phyloP scores from a whole-genome alignment of 495 filamentous ascomycete genomes.

The Penicillium waksmanii region DNA sequence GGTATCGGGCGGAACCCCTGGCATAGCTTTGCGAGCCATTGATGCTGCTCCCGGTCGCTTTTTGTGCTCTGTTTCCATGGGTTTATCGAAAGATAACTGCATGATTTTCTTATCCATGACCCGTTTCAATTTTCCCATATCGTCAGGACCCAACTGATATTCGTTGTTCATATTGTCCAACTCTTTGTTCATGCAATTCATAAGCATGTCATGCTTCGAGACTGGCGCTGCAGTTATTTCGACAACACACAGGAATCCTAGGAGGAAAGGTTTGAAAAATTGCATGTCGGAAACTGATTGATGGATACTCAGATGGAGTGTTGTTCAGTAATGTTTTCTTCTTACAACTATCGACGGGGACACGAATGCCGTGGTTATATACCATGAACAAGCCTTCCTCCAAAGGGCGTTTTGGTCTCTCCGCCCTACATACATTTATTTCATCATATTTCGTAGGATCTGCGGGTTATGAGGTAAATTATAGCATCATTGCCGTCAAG shows the following conservation, averaged over 20 bases:
- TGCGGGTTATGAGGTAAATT: neutral
- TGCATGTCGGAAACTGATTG: neutral
- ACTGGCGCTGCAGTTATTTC: neutral
- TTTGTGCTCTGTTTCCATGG: neutral
- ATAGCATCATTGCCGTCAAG: neutral
- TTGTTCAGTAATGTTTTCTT: neutral
- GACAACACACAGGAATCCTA: neutral
- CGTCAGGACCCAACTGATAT: neutral
- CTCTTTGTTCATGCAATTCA: conserved; percentile 1
- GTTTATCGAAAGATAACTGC: conserved; percentile 2
- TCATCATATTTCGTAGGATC: neutral
- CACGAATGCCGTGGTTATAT: neutral
- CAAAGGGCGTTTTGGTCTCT: too few relatives aligned
- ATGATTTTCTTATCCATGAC: conserved; percentile 5
- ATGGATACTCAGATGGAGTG: neutral
- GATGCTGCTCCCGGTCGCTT: conserved; percentile 1
- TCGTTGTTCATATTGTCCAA: conserved; percentile 1
- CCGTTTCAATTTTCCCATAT: neutral
- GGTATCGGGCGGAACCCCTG: neutral
- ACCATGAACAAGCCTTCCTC: too few relatives aligned
- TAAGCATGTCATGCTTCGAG: neutral
- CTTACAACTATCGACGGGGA: neutral
- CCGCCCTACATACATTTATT: neutral
- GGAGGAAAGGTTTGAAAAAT: neutral
- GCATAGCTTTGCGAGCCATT: neutral